These are phyloP conservation scores for Collybiopsis confluens DNA, from an alignment of 768 basidiomycete genomes.

Conservation along the genomic window DNA sequence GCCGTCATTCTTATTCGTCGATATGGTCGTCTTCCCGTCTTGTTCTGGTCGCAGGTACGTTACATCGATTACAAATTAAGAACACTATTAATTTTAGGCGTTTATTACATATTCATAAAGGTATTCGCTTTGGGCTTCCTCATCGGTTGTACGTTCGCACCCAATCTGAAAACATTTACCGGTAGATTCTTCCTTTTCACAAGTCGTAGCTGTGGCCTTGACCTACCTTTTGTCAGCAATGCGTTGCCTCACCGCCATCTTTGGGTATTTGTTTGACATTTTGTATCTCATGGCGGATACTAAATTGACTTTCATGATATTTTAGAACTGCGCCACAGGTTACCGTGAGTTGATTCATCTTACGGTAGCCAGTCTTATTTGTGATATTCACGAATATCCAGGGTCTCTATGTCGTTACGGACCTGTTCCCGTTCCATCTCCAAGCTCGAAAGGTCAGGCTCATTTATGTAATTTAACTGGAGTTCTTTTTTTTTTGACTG, in stretches of 20 bases:
- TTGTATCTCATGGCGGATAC: no score
- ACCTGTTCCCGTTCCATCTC: slow-evolving; percentile 65
- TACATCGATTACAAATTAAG: not conserved
- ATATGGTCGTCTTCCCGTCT: slow-evolving; percentile 57
- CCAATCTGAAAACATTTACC: slow-evolving; percentile 51
- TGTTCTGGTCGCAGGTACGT: slow-evolving; percentile 69
- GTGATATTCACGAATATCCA: slow-evolving; percentile 13
- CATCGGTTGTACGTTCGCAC: slow-evolving; percentile 56
- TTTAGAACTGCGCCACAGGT: slow-evolving; percentile 57
- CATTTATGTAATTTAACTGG: no score
- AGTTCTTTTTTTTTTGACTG: no score
- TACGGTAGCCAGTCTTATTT: not conserved
- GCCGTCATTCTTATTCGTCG: slow-evolving; percentile 64
- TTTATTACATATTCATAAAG: slow-evolving; percentile 20
- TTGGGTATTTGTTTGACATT: slow-evolving; percentile 33
- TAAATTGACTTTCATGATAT: no score
- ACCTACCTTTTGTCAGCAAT: slow-evolving; percentile 28
- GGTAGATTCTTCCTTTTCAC: slow-evolving; percentile 26
- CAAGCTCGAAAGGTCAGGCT: slow-evolving; percentile 61
- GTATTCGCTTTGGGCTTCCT: slow-evolving; percentile 54
- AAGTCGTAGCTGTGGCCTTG: not conserved
- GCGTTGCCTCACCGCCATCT: slow-evolving; percentile 57
- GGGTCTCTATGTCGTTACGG: slow-evolving; percentile 59
- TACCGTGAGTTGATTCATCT: slow-evolving; percentile 37
- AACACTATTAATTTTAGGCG: not conserved